Base-by-base conservation (phyloP, 2,329 filamentous ascomycete genomes). In the Exophiala sideris region DNA sequence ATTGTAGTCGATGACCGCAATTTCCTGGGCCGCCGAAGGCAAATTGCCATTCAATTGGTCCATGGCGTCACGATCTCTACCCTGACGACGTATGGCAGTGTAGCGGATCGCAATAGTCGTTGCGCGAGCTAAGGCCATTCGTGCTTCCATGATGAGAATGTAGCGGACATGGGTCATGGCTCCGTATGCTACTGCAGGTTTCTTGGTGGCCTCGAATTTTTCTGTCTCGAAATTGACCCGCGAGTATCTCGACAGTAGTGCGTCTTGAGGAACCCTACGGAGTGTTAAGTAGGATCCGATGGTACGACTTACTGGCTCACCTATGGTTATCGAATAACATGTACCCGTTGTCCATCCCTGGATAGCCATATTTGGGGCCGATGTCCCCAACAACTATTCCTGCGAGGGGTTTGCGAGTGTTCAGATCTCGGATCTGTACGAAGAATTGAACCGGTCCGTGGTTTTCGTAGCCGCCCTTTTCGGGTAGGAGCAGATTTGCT, bases 351-450 rank as follows among this genome's bases (percentile, higher is more conserved):
- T 79, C 76, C 76, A 78, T 77, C 2, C 71, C 71, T 18, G 74
- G 70, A 59, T 79, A 80, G 5, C 76, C 78, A 60, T 79, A 78
- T 53, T 80, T 80, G n/a, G 77, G 75, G 1, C 78, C 78, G 60
- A 80, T 79, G 56, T 80, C 77, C n/a, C 77, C 77, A 14, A 80
- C 73, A 3, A 73, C 71, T 48, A 80, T 75, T 2, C 76, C 76
- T 5, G 70, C 58, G 3, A 79, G 61, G 10, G 77, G 73, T 54
- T 73, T 66, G 51, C 79, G 74, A 2, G 74, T 77, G 53, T 73
- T 70, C 61, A 71, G 65, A 57, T 79, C 72, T 47, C 78, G 71
- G 42, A 79, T 76, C 60, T 77, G 78, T 16, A 79, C 69, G 50
- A 80, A 72, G 58, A 80, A 80, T 10, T 75, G 70, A 63, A 80